Evolutionary conservation across 768 basidiomycete species (phyloP).

Genomic region (Ramaria sp.): DNA sequence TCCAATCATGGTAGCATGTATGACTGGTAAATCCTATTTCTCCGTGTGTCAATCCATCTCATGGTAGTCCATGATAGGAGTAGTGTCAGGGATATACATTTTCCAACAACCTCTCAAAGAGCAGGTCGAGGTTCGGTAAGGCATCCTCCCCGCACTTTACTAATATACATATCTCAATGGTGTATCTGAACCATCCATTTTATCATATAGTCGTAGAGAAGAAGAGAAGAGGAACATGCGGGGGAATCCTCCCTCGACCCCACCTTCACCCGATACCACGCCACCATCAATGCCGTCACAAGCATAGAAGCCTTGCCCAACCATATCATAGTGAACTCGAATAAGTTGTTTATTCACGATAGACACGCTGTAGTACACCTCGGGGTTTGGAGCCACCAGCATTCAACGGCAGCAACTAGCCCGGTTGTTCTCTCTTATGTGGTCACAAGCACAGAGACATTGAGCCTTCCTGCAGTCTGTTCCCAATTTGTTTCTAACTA

Average conservation of each 20-base stretch:
- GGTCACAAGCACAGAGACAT: no score
- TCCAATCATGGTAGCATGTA: slow-evolving; percentile 45
- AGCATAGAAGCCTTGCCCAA: no score
- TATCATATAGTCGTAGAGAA: neutral
- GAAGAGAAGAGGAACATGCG: neutral
- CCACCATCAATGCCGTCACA: neutral
- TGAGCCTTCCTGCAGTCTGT: no score
- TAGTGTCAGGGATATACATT: slow-evolving; percentile 55
- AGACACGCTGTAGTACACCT: no score
- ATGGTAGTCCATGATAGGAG: slow-evolving; percentile 27
- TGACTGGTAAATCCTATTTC: slow-evolving; percentile 35
- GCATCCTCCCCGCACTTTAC: neutral
- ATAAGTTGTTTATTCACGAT: no score
- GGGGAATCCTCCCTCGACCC: neutral
- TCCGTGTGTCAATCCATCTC: neutral
- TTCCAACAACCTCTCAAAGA: slow-evolving; percentile 40
- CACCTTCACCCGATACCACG: neutral
- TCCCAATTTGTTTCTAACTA: neutral
- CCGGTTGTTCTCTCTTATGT: no score
- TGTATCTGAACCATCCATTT: neutral
- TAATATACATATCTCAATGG: neutral
- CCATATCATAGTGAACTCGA: no score
- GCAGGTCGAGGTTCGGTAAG: neutral
- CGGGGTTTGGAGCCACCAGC: no score
- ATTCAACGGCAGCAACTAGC: no score